Base-by-base conservation (phyloP, 2,329 filamentous ascomycete species). In the Endoconidiophora polonica region DNA sequence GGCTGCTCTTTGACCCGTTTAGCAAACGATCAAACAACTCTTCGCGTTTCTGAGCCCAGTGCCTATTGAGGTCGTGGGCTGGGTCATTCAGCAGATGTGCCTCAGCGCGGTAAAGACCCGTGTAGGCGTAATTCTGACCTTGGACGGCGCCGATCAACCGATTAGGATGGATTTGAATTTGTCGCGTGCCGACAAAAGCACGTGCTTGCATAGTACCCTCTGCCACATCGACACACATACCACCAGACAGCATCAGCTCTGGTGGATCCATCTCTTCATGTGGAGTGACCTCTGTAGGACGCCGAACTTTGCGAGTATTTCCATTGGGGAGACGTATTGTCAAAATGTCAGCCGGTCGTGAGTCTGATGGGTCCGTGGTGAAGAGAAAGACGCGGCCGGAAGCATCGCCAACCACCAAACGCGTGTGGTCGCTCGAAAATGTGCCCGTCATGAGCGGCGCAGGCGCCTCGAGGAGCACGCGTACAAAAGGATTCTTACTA, bases 331-430 rank as follows among this genome's bases (percentile, higher is more conserved):
- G 60, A 0, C 65, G 64, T 1, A 72, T 46, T 1, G 59, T 62
- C 7, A 65, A 56, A 43, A 67, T 65, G 18, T 64, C 58, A 1
- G 59, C 55, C 7, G 60, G 56, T 0, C 60, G 58, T 20, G 63
- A 62, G 29, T 69, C 64, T 9, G 67, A 65, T 16, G 70, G 64
- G 50, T 76, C 67, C 2, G 71, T 58, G 0, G 69, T 71, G 2
- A 80, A 58, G 1, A 80, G 56, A 52, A 74, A 77, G 0, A 81
- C 67, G 5, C 74, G 71, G 0, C 77, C 77, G 2, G 72, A 77
- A 0, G 74, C 74, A 57, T 81, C 77, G 16, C 77, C 77, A 9
- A 81, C 63, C 1, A 74, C 66, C 1, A 81, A 65, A 54, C 69
- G 72, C 1, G 71, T 68, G 33, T 64, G 66, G 56, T 79, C 71